phyloP scores from a whole-genome alignment of 1,139 yeast genomes.

The Kluyveromyces marxianus region DNA sequence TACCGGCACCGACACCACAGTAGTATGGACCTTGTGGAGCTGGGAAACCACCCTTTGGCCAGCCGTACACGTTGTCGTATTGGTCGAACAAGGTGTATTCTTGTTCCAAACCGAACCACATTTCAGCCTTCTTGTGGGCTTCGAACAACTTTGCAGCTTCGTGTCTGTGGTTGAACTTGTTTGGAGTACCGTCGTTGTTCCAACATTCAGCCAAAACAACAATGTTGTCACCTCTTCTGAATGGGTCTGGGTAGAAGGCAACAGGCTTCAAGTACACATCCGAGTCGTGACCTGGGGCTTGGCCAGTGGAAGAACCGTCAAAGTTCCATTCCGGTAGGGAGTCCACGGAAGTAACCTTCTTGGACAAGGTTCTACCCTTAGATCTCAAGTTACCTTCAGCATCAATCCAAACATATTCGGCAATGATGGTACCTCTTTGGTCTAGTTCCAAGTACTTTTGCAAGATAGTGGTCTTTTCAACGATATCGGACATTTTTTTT shows the following conservation, averaged over 20 bases:
- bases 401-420: constrained; percentile 98
- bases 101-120: constrained; percentile 99
- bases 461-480: constrained; percentile 69
- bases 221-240: constrained; percentile 96
- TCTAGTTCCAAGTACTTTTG: constrained; percentile 76
- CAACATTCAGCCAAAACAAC: constrained; percentile 94
- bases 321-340: constrained; percentile 99
- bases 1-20: constrained; percentile 99
- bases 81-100: constrained; percentile 95
- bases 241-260: constrained; percentile 91
- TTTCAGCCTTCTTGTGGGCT: constrained; percentile 77
- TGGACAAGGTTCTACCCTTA: constrained; percentile 78
- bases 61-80: constrained; percentile 84
- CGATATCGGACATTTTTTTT: constrained; percentile 22
- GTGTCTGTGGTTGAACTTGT: constrained; percentile 96
- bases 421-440: constrained; percentile 81
- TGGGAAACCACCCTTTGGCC: constrained; percentile 99
- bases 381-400: constrained; percentile 89
- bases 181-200: constrained; percentile 98
- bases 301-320: constrained; percentile 97
- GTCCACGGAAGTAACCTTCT: constrained; percentile 63
- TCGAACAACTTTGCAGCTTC: constrained; percentile 94
- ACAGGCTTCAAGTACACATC: constrained; percentile 92
- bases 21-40: constrained; percentile 99
- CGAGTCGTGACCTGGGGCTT: constrained; percentile 97